These are phyloP conservation scores for Ophiostoma himal-ulmi DNA, from an alignment of 2,329 filamentous ascomycete genomes.

Conservation along the genomic window DNA sequence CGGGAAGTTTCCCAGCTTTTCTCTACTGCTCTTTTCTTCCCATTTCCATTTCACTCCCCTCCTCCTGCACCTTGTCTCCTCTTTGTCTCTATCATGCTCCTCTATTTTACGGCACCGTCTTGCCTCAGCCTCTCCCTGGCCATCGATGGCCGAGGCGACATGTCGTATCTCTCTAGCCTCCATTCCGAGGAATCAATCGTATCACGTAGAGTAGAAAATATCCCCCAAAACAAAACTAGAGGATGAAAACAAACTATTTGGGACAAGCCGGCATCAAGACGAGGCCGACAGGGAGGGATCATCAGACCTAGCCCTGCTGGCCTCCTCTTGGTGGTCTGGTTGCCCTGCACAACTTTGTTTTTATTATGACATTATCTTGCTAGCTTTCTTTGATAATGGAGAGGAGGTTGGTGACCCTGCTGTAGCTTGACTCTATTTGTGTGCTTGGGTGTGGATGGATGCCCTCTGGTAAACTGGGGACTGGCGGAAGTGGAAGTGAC, in stretches of 20 bases:
- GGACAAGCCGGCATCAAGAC: neutral
- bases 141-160: neutral
- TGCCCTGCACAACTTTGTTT: constrained; percentile 22
- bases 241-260: constrained; percentile 5
- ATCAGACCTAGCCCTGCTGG: constrained; percentile 1
- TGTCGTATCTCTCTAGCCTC: neutral
- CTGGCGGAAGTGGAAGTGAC: neutral
- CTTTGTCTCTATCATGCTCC: neutral
- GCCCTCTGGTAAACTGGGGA: neutral
- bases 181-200: neutral
- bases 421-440: neutral
- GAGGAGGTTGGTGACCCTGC: constrained; percentile 11
- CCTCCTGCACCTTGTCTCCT: neutral
- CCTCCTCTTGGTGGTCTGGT: constrained; percentile 12
- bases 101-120: no score
- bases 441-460: constrained; percentile 11
- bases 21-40: neutral
- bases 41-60: neutral
- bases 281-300: constrained; percentile 12
- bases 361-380: constrained; percentile 15
- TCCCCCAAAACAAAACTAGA: neutral
- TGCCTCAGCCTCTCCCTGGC: neutral
- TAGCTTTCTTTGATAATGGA: constrained; percentile 17
- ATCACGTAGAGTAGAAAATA: neutral
- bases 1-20: constrained; percentile 10